Evolutionary conservation across 164 flowering plant species (phyloP).

Genomic region (Dillenia turbinata): DNA sequence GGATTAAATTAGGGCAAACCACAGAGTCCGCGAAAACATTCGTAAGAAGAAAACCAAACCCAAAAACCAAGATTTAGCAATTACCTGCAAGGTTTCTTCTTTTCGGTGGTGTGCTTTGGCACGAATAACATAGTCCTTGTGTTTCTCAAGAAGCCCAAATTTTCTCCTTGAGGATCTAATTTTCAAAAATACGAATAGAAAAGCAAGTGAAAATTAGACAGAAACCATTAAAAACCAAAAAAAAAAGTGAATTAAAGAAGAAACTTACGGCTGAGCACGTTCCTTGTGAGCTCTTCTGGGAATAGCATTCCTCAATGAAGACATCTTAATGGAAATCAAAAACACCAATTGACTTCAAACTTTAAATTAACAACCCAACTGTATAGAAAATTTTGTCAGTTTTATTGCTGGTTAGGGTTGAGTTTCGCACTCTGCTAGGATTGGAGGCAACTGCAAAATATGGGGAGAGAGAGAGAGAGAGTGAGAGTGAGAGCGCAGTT

Average conservation of each 20-base stretch:
- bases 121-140: slow-evolving; percentile 82
- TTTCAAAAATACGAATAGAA: background rate
- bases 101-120: slow-evolving; percentile 65
- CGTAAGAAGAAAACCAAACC: background rate
- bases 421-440: no score
- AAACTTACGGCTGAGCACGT: slow-evolving; percentile 81
- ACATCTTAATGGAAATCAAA: slow-evolving; percentile 33
- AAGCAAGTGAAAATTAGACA: background rate
- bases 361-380: no score
- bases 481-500: no score
- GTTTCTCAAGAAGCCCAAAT: slow-evolving; percentile 83
- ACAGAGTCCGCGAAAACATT: no score
- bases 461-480: no score
- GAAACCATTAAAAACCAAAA: background rate
- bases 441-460: no score
- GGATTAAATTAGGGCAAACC: no score
- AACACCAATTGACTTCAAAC: no score
- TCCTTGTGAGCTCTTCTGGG: slow-evolving; percentile 73
- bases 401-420: no score
- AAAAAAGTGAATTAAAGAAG: background rate
- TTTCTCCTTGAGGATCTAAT: slow-evolving; percentile 49
- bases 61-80: no score
- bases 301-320: slow-evolving; percentile 70
- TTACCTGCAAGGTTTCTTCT: slow-evolving; percentile 63
- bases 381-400: no score